Evolutionary conservation across 2,329 filamentous ascomycete genomes (phyloP).

Genomic region (Colletotrichum kahawae): DNA sequence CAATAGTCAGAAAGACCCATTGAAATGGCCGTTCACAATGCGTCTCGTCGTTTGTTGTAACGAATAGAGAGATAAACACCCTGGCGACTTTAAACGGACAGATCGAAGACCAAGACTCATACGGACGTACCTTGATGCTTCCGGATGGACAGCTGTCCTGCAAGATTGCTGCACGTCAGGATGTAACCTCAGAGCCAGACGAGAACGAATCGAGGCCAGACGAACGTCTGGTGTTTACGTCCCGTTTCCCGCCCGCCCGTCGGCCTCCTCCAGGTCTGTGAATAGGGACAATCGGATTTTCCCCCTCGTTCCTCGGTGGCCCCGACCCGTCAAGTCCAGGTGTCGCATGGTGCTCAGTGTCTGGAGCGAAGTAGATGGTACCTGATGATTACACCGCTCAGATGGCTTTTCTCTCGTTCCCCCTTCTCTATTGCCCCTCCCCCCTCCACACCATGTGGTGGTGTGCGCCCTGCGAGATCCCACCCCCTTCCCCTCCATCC

Average conservation of each 20-base stretch:
- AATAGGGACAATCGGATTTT: background rate
- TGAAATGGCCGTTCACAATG: background rate
- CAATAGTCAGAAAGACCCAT: background rate
- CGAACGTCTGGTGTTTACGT: background rate
- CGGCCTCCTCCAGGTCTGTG: background rate
- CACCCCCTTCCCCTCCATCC: background rate
- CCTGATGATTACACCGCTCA: background rate
- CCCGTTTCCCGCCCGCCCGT: background rate
- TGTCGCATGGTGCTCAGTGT: background rate
- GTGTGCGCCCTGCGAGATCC: background rate
- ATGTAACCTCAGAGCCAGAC: background rate
- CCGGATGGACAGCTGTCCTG: background rate
- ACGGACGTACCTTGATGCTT: constrained; percentile 8
- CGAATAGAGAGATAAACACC: background rate
- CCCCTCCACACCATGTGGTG: background rate
- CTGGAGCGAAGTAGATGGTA: constrained; percentile 4
- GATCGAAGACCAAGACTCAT: background rate
- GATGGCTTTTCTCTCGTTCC: background rate
- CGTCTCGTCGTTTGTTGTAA: background rate
- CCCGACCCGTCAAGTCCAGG: background rate
- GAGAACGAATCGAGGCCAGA: constrained; percentile 3
- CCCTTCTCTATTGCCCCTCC: background rate
- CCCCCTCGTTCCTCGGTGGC: background rate
- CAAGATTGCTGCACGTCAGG: constrained; percentile 8
- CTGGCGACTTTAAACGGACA: background rate